phyloP scores from a whole-genome alignment of 192 early-diverging fungal species.

The Linnemannia zychae region DNA sequence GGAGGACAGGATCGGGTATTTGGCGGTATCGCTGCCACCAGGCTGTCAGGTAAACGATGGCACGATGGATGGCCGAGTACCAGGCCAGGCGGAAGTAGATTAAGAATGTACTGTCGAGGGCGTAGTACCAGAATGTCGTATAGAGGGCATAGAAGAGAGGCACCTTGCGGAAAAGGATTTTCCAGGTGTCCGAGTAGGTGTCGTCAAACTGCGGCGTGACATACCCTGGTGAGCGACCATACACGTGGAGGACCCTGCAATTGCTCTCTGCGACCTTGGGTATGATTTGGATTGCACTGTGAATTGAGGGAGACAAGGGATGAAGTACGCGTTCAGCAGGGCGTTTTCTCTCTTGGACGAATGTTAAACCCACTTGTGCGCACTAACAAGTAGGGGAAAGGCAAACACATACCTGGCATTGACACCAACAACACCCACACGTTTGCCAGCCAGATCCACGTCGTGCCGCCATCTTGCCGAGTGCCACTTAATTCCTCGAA shows the following conservation, averaged over 20 bases:
- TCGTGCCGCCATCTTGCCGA: constrained; percentile 50
- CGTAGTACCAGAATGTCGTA: neutral
- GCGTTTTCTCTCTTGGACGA: no score
- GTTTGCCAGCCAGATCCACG: constrained; percentile 48
- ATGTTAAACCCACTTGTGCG: no score
- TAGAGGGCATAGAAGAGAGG: neutral
- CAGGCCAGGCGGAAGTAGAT: constrained; percentile 2
- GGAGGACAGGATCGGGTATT: neutral
- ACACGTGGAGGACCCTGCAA: constrained; percentile 1
- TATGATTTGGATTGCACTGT: constrained; percentile 20
- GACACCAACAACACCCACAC: constrained; percentile 56
- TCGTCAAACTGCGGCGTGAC: neutral
- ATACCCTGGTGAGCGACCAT: constrained; percentile 7
- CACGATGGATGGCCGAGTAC: constrained; percentile 7
- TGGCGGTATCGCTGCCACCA: constrained; percentile 7
- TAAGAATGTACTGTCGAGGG: neutral
- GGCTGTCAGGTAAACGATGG: neutral
- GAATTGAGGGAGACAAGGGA: no score
- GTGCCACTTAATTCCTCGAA: constrained; percentile 50
- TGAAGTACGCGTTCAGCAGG: no score
- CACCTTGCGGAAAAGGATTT: neutral
- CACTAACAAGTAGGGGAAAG: neutral
- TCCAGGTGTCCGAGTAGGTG: constrained; percentile 4
- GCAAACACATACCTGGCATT: constrained; percentile 35
- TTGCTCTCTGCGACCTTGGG: neutral